Base-by-base conservation (phyloP, 768 basidiomycete genomes). In the Pleurotus salmoneostramineus region DNA sequence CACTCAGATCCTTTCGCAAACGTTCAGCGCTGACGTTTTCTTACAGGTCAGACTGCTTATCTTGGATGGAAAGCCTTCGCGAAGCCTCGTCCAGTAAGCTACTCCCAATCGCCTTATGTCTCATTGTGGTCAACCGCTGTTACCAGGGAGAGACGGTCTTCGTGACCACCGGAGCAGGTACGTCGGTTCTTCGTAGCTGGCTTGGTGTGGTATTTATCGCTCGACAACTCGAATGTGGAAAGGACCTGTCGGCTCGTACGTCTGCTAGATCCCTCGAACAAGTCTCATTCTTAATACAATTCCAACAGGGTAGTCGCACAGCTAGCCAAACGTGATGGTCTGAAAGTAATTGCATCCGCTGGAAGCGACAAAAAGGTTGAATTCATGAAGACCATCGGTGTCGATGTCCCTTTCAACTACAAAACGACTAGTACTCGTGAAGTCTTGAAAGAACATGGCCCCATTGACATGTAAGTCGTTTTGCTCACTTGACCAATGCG, bases 291-390 rank as follows among this genome's bases (percentile, higher is more conserved):
- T 40, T 10, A 40, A 8, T 5, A 2, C 40, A 3, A 1, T 36
- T 40, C 21, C 21, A 27, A 27, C 3, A 54, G 51, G 1, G 14
- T 54, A 6, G 36, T 54, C 21, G 40, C 21, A 12, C 51, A 54
- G 6, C 34, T 54, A 35, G 76, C 77, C n/a, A 77, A 78, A 63
- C 56, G 55, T 0, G 66, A 72, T 2, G 77, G 76, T 0, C 63
- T 78, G 35, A 71, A 72, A 45, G 77, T 79, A 57, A 73, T 80
- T 56, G 73, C 72, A 0, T 73, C 69, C 1, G 74, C 77, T 2
- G 77, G 78, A 0, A 65, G 66, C 2, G 75, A 76, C 56, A 67
- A 72, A 37, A 80, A 80, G 63, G 73, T 80, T 42, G 61, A 62
- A 31, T 74, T 66, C 66, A 58, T 75, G 48, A 65, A 65, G 34